phyloP scores from a whole-genome alignment of 768 basidiomycete species.

The Cystofilobasidium capitatum region DNA sequence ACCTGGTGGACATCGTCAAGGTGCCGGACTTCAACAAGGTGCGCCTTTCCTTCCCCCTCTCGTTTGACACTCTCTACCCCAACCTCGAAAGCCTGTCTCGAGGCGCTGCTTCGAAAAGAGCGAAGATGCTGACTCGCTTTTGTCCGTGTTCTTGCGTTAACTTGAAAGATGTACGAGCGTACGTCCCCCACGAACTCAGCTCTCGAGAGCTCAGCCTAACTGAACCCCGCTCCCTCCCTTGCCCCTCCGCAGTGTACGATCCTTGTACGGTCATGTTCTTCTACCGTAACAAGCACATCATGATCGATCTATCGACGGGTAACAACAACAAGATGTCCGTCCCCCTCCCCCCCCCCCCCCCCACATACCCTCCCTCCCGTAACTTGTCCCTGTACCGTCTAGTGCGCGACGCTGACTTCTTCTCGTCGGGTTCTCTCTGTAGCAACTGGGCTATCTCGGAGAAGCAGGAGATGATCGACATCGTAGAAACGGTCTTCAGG shows the following conservation, averaged over 20 bases:
- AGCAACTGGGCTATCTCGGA: conserved; percentile 99
- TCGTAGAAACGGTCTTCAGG: conserved; percentile 94
- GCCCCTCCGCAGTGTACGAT: conserved; percentile 57
- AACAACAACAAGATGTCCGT: conserved; percentile 98
- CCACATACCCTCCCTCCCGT: background rate
- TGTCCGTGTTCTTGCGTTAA: too few species aligned
- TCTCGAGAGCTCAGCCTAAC: too few species aligned
- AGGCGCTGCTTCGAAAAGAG: too few species aligned
- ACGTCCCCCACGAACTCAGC: too few species aligned
- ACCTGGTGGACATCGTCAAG: conserved; percentile 85
- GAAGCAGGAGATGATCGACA: conserved; percentile 98
- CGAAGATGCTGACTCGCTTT: background rate
- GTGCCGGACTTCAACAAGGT: conserved; percentile 99
- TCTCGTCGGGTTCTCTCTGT: conserved; percentile 2
- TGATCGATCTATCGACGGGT: conserved; percentile 99
- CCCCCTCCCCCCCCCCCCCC: background rate
- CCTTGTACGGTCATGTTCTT: conserved; percentile 56
- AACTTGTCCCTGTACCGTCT: background rate
- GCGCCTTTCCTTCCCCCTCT: too few species aligned
- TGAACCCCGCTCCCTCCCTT: background rate
- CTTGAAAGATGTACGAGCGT: conserved; percentile 86
- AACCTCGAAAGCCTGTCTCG: background rate
- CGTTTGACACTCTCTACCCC: background rate
- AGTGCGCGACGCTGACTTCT: background rate
- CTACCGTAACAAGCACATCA: conserved; percentile 85